Conservation (phyloP, 83 land plant species). For the Picea abies region DNA sequence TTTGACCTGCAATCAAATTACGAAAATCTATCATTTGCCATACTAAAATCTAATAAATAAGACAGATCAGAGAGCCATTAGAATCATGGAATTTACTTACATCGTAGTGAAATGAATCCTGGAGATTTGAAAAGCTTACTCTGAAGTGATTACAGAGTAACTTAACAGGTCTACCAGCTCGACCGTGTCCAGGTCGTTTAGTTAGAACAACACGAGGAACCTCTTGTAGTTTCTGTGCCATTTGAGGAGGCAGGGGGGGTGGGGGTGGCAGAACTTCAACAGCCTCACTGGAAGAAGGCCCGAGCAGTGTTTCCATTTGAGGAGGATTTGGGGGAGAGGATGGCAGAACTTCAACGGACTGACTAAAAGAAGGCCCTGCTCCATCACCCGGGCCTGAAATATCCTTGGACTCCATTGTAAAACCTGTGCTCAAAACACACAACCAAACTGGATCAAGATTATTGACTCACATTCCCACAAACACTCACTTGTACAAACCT, state of each 20-base stretch:
- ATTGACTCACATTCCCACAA: no score
- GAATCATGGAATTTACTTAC: conserved; percentile 29
- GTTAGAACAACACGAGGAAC: conserved; percentile 18
- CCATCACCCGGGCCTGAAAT: no score
- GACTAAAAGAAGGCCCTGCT: no score
- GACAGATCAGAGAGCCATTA: neutral
- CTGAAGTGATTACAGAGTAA: conserved; percentile 61
- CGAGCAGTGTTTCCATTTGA: no score
- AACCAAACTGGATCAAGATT: no score
- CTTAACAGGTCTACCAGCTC: conserved; percentile 30
- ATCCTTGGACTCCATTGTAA: no score
- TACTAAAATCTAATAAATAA: neutral
- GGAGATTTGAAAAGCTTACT: conserved; percentile 30
- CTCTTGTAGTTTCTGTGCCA: no score
- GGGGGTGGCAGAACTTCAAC: no score
- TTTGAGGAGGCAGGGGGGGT: neutral
- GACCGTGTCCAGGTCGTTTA: conserved; percentile 39
- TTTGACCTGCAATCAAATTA: conserved; percentile 30
- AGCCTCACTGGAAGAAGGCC: no score
- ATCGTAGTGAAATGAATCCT: conserved; percentile 58
- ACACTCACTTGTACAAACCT: no score
- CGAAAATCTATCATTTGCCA: neutral
- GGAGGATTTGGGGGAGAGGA: neutral
- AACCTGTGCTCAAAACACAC: no score
- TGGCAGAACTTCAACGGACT: neutral